Evolutionary conservation across 225 moss, liverwort and hornwort genomes (phyloP).

Genomic region (Rhytidiadelphus loreus): DNA sequence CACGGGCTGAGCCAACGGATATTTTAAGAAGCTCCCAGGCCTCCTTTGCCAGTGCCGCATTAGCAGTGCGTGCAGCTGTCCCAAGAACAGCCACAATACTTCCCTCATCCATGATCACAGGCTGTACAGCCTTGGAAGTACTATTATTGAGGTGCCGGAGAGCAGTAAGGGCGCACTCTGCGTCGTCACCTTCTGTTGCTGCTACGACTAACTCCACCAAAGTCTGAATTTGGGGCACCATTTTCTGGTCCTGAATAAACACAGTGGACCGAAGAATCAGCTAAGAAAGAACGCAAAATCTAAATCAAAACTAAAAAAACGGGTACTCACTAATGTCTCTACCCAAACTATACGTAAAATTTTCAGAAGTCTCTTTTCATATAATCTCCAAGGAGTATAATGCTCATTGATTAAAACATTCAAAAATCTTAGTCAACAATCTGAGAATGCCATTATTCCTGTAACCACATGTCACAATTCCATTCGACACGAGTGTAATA

Average conservation of each 20-base stretch:
- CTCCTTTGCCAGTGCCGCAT: constrained; percentile 40
- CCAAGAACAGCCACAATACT: constrained; percentile 56
- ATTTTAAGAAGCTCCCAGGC: constrained; percentile 57
- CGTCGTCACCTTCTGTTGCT: constrained; percentile 74
- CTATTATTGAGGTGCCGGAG: constrained; percentile 31
- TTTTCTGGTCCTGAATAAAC: constrained; percentile 40
- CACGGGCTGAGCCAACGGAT: constrained; percentile 20
- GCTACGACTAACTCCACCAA: constrained; percentile 60
- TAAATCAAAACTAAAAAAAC: background rate
- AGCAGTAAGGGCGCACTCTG: constrained; percentile 57
- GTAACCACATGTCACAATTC: background rate
- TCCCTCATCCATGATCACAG: constrained; percentile 73
- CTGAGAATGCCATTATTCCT: background rate
- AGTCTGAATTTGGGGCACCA: constrained; percentile 47
- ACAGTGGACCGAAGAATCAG: background rate
- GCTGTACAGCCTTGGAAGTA: constrained; percentile 5
- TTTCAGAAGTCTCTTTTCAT: background rate
- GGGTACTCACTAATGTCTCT: background rate
- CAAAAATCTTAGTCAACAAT: background rate
- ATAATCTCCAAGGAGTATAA: background rate
- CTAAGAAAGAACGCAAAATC: background rate
- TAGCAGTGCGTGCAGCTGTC: constrained; percentile 66
- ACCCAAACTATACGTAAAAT: background rate
- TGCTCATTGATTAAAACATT: background rate
- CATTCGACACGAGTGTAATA: background rate